Conservation (phyloP, 2,329 filamentous ascomycete genomes). For the Ophiocordyceps camponoti-floridani region DNA sequence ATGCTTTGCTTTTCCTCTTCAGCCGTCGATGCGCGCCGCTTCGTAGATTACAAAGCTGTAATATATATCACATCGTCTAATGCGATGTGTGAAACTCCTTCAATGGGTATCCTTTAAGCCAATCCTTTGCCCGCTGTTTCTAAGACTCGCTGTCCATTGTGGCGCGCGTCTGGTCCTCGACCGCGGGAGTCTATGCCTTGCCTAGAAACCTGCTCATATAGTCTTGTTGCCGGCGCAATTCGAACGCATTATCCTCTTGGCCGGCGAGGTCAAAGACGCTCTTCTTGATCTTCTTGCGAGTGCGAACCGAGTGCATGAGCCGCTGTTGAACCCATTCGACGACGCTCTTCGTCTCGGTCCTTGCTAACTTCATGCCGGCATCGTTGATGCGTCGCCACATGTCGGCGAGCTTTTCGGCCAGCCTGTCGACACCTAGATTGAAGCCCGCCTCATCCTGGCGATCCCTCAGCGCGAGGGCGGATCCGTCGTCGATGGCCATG, state of each 20-base stretch:
- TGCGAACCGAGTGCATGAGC: slow-evolving; percentile 52
- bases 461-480: slow-evolving; percentile 10
- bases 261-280: slow-evolving; percentile 26
- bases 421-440: slow-evolving; percentile 51
- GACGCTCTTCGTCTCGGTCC: slow-evolving; percentile 59
- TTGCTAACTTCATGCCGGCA: slow-evolving; percentile 50
- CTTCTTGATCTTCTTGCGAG: slow-evolving; percentile 35
- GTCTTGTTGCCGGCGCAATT: slow-evolving; percentile 27
- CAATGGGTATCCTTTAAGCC: not conserved
- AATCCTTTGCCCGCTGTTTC: not conserved
- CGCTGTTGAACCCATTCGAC: slow-evolving; percentile 61
- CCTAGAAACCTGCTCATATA: slow-evolving; percentile 30
- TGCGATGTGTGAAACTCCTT: not conserved
- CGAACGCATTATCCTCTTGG: slow-evolving; percentile 17
- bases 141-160: too few relatives aligned
- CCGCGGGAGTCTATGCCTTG: not conserved
- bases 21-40: slow-evolving; percentile 7
- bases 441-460: slow-evolving; percentile 28
- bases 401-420: slow-evolving; percentile 40
- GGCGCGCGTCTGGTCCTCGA: not conserved
- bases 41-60: slow-evolving; percentile 13
- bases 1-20: slow-evolving; percentile 9
- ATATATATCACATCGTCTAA: slow-evolving; percentile 6
- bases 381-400: slow-evolving; percentile 50
- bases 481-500: slow-evolving; percentile 51